Percentiles rank a stretch among this genome's conserved stretches.
Evolutionary conservation across 345 rosid genomes (phyloP).

Genomic region (Passiflora organensis): DNA sequence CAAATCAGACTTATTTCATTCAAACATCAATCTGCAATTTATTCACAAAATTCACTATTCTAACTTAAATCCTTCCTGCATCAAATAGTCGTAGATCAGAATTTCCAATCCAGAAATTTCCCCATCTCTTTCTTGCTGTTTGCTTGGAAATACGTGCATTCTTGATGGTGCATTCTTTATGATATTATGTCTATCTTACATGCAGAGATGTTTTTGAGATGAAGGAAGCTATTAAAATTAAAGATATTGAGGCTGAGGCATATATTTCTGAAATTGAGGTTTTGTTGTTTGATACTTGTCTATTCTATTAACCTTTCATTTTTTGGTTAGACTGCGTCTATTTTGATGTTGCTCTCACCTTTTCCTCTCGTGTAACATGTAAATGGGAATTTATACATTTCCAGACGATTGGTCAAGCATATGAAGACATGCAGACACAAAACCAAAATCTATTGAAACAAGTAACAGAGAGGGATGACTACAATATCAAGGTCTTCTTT

Average conservation of each 20-base stretch:
- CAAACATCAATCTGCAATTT: too few species aligned
- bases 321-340: neutral
- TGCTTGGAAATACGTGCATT: neutral
- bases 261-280: slow-evolving; percentile 95
- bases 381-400: slow-evolving; percentile 7
- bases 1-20: too few species aligned
- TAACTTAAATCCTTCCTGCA: too few species aligned
- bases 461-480: slow-evolving; percentile 83
- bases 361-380: neutral
- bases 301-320: slow-evolving; percentile 3
- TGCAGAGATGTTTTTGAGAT: slow-evolving; percentile 78
- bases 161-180: neutral
- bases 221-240: slow-evolving; percentile 70
- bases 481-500: slow-evolving; percentile 75
- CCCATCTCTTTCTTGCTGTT: neutral
- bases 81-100: too few species aligned
- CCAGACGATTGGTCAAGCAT: slow-evolving; percentile 94
- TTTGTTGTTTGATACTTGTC: slow-evolving; percentile 3
- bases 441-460: slow-evolving; percentile 84
- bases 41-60: too few species aligned
- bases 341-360: neutral
- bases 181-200: neutral
- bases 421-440: slow-evolving; percentile 93
- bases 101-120: too few species aligned
- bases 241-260: slow-evolving; percentile 78